phyloP scores from a whole-genome alignment of 176 grass and related monocot genomes.

The Oryza longistaminata region DNA sequence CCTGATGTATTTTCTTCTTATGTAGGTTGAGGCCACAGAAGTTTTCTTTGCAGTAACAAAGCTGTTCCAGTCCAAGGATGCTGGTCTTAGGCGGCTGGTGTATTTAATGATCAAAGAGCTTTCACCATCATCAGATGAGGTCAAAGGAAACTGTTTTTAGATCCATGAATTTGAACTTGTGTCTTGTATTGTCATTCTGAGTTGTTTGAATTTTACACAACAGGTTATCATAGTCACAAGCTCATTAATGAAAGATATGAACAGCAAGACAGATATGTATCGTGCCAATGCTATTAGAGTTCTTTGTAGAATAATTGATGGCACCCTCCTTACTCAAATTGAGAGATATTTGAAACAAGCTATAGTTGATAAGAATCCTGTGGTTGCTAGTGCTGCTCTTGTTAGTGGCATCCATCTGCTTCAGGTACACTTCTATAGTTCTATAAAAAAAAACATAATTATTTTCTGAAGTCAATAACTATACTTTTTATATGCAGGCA shows the following conservation, averaged over 20 bases:
- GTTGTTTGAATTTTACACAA: conserved; percentile 17
- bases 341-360: conserved; percentile 99
- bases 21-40: conserved; percentile 88
- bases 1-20: conserved; percentile 33
- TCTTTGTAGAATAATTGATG: conserved; percentile 94
- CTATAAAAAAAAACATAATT: neutral
- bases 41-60: conserved; percentile 99
- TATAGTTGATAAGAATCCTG: conserved; percentile 96
- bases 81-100: conserved; percentile 87
- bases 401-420: conserved; percentile 91
- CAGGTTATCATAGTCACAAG: conserved; percentile 99
- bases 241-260: conserved; percentile 99
- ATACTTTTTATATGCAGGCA: conserved; percentile 48
- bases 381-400: conserved; percentile 92
- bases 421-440: conserved; percentile 65
- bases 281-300: conserved; percentile 96
- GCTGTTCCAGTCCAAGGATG: conserved; percentile 90
- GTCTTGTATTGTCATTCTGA: conserved; percentile 27
- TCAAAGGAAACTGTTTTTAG: conserved; percentile 36
- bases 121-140: conserved; percentile 93
- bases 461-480: neutral
- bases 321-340: conserved; percentile 86
- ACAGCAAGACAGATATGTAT: conserved; percentile 99
- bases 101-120: conserved; percentile 99
- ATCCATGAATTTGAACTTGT: neutral